Base-by-base conservation (phyloP, 2,329 filamentous ascomycete species). In the Pseudogymnoascus sp. region DNA sequence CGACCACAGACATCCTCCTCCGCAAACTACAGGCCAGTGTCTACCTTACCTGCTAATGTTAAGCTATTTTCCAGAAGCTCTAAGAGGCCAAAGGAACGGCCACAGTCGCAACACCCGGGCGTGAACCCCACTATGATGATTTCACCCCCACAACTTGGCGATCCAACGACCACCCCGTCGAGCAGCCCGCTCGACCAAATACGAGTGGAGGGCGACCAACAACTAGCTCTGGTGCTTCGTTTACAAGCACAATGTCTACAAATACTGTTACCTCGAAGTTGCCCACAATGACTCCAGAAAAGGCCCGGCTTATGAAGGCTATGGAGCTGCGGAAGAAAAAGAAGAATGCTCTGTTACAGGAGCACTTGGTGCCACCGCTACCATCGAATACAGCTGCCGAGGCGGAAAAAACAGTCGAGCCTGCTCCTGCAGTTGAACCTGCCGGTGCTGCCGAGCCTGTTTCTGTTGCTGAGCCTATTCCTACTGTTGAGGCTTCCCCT, bases 291-390 rank as follows among this genome's bases (percentile, higher is more conserved):
- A 91, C 91, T 1, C 90, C 91, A 0, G 95, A 99, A 74, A 97
- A 96, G 77, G 86, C 90, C 65, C 84, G 95, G 62, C 79, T 99
- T 66, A 93, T 96, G 90, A 97, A 96, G 77, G 95, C 95, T 6
- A 83, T 97, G 77, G 90, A 97, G 75, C 76, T 97, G 68, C 84
- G 93, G 61, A 95, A 96, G 75, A 91, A 89, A 76, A 92, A 91
- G 74, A 86, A 88, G 71, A 75, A 75, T 60, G 72, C 67, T 31
- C 58, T 63, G 40, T 43, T 49, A 16, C 63, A 41, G 49, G 23
- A 49, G 21, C 18, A 60, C 33, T 18, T 38, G 35, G 23, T 41
- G 11, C 21, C 64, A 18, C 21, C 64, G 16, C 23, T 60, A n/a
- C 49, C 59, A 49, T 14, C 41, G 18, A 62, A 18, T 49, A 25